Evolutionary conservation across 148 eudicot genomes (phyloP).

Genomic region (Drosera capensis): DNA sequence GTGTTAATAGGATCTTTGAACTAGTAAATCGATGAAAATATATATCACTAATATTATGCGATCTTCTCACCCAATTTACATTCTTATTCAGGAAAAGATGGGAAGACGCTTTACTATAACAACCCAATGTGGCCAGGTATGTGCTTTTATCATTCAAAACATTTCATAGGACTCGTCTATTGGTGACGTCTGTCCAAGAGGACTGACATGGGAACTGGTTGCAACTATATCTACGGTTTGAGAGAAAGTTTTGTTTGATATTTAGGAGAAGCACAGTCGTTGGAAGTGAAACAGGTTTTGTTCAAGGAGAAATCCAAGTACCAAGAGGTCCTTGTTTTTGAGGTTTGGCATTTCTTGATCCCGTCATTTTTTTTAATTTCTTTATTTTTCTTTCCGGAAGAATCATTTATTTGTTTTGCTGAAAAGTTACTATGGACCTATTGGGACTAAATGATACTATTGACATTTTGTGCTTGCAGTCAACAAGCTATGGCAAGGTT

Average conservation of each 20-base stretch:
- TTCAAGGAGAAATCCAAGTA: constrained; percentile 57
- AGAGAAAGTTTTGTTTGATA: not conserved
- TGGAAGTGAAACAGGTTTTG: constrained; percentile 62
- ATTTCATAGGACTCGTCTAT: too few relatives aligned
- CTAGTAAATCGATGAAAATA: not conserved
- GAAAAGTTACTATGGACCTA: too few relatives aligned
- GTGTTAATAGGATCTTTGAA: too few relatives aligned
- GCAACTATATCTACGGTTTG: not conserved
- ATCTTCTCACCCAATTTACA: not conserved
- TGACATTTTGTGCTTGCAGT: constrained; percentile 5
- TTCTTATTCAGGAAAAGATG: constrained; percentile 26
- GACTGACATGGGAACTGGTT: too few relatives aligned
- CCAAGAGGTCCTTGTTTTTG: constrained; percentile 86
- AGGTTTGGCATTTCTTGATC: constrained; percentile 48
- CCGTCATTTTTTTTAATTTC: too few relatives aligned
- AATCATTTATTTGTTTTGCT: too few relatives aligned
- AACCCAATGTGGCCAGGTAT: constrained; percentile 99
- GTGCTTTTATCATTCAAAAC: constrained; percentile 1
- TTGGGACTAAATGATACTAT: too few relatives aligned
- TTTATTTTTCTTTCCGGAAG: too few relatives aligned
- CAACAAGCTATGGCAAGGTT: constrained; percentile 17
- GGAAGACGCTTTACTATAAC: constrained; percentile 54
- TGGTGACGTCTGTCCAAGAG: too few relatives aligned
- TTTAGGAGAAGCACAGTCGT: constrained; percentile 84
- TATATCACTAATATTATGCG: not conserved